Evolutionary conservation across 257 asterid species (phyloP).

Genomic region (Solanum etuberosum): DNA sequence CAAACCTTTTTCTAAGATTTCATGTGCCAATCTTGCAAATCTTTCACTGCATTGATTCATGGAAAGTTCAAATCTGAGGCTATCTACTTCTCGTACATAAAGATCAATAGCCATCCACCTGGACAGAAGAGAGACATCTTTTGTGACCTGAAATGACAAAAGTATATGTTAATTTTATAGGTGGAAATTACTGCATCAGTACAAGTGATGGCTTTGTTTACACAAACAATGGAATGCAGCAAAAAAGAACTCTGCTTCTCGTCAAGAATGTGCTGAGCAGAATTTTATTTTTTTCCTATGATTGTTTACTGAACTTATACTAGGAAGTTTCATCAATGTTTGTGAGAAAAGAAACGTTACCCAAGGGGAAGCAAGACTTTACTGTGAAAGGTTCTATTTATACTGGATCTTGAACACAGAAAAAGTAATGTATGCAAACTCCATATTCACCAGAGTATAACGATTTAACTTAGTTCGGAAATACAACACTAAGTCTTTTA

Average conservation of each 20-base stretch:
- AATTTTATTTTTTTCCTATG: not conserved
- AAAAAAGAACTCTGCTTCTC: not conserved
- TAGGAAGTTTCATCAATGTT: not conserved
- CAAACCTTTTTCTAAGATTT: conserved; percentile 70
- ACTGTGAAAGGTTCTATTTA: not conserved
- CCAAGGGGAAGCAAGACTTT: not conserved
- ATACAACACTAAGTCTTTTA: not conserved
- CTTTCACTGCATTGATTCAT: conserved; percentile 67
- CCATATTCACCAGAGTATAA: not conserved
- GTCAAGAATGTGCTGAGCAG: not conserved
- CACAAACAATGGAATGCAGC: not conserved
- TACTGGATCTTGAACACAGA: not conserved
- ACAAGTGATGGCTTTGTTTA: not conserved
- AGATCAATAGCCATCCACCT: conserved; percentile 99
- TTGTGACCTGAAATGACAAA: conserved; percentile 57
- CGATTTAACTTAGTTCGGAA: not conserved
- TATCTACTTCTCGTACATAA: conserved; percentile 74
- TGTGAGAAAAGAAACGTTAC: not conserved
- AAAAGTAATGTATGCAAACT: not conserved
- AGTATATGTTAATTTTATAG: not conserved
- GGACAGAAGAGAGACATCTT: conserved; percentile 76
- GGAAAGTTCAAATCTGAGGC: conserved; percentile 91
- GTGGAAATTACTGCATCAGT: not conserved
- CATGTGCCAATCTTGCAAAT: conserved; percentile 61
- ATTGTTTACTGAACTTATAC: not conserved